Evolutionary conservation across 371 early-diverging fungal genomes (phyloP), one percentile per base, ranked within the genome.

Genomic region (Mortierella sp.): DNA sequence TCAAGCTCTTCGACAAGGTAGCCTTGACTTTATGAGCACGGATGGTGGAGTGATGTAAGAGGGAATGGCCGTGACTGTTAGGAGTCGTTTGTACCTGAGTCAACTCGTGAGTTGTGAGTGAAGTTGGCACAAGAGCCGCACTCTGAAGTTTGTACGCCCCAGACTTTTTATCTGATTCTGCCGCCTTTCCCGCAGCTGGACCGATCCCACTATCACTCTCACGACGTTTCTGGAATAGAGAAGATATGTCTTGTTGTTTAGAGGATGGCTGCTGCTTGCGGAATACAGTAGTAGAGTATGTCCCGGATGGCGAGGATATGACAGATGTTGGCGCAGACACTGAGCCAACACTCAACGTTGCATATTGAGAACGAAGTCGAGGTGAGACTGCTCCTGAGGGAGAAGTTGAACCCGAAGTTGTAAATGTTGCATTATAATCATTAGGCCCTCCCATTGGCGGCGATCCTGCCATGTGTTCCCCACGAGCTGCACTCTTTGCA

Each of bases 21-120:
- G 76, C 76, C 48, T 81, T 81, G 22, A 75, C 65, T 63, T 81
- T 81, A 65, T 65, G 59, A 4, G 81, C 81, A 16, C 74, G 74
- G 13, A 62, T 77, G 19, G 62, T 70, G 41, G 64, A 64, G 22
- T 65, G 36, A 16, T 65, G 65, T 55, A 53, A 33, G 6, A 57
- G n/a, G 15, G 6, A n/a, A n/a, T 52, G 67, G 22, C 36, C 21
- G 11, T 36, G 67, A 10, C 45, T 15, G 15, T 24, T 13, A 40
- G 4, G 57, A 24, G 48, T 50, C 52, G 52, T 8, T 43, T 53
- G 43, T 28, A 24, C 4, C 38, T 67, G 64, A 21, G 32, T 11
- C 33, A 45, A n/a, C 22, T 43, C 60, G n/a, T 52, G 55, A 6
- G 38, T 21, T 32, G 63, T 9, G 3, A 65, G 50, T 2, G 71